Conservation (phyloP, 2,329 filamentous ascomycete genomes). For the Lasiodiplodia hormozganensis region DNA sequence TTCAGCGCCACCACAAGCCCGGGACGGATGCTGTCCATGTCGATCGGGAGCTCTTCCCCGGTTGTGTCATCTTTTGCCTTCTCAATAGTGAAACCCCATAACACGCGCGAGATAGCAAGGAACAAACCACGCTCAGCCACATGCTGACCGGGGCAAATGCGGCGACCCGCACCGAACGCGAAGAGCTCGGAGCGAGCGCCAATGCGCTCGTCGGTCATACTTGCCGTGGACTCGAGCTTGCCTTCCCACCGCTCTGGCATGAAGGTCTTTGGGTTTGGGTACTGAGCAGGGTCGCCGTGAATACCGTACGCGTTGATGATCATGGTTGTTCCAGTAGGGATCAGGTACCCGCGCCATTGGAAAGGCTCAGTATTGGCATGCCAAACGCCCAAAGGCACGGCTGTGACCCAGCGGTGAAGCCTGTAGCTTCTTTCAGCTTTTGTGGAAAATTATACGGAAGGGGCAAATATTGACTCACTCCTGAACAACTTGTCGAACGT, state of each 20-base stretch:
- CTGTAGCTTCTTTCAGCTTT: constrained; percentile 31
- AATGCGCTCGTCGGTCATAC: constrained; percentile 33
- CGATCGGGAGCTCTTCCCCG: constrained; percentile 16
- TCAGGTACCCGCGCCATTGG: constrained; percentile 42
- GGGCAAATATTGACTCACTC: constrained; percentile 15
- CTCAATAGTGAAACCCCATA: constrained; percentile 44
- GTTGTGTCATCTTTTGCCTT: constrained; percentile 2
- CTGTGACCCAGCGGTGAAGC: constrained; percentile 13
- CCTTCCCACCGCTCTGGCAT: constrained; percentile 33
- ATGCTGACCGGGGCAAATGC: constrained; percentile 48
- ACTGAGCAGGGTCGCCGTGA: constrained; percentile 36
- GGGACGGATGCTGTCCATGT: constrained; percentile 28
- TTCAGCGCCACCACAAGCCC: constrained; percentile 34
- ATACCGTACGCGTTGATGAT: constrained; percentile 48
- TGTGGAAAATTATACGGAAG: constrained; percentile 34
- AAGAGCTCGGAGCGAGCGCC: constrained; percentile 42
- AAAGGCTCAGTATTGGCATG: constrained; percentile 42
- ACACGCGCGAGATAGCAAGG: constrained; percentile 40
- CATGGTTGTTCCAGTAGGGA: constrained; percentile 51
- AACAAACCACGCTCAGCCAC: constrained; percentile 43
- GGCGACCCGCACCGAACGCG: constrained; percentile 46
- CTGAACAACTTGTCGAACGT: constrained; percentile 31
- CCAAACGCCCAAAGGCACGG: constrained; percentile 40
- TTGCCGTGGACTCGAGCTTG: constrained; percentile 33
- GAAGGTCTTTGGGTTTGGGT: constrained; percentile 21